Percentiles rank a stretch among this genome's conserved stretches.
Conservation (phyloP, 345 rosid species). For the Corchorus capsularis region DNA sequence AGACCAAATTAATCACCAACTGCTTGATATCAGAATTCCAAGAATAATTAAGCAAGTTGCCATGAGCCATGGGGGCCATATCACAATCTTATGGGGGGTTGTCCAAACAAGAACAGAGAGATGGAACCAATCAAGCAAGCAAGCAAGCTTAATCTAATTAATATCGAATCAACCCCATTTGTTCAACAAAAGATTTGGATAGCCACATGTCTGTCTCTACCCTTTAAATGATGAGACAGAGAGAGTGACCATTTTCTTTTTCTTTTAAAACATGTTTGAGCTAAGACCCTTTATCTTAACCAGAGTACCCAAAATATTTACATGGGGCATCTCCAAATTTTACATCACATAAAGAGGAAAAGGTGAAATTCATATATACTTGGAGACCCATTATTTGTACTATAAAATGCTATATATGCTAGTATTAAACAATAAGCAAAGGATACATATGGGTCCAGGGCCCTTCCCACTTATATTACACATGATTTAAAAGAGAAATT, state of each 20-base stretch:
- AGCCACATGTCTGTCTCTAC: background rate
- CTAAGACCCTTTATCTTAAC: background rate
- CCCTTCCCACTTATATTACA: background rate
- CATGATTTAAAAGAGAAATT: conserved; percentile 7
- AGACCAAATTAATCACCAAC: background rate
- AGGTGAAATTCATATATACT: background rate
- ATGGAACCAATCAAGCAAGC: background rate
- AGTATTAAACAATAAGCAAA: conserved; percentile 13
- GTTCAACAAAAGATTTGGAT: background rate
- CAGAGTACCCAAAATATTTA: background rate
- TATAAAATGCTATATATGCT: conserved; percentile 6
- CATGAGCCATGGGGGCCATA: background rate
- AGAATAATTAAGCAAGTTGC: background rate
- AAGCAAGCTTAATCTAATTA: background rate
- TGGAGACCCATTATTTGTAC: background rate
- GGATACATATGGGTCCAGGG: background rate
- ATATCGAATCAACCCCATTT: background rate
- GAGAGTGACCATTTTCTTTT: background rate
- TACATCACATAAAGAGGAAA: background rate
- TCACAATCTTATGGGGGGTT: background rate
- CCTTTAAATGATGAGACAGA: background rate
- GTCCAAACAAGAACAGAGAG: background rate
- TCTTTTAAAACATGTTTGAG: background rate
- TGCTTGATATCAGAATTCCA: background rate
- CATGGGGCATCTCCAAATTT: background rate